phyloP scores from a whole-genome alignment of 2,329 filamentous ascomycete species.

The Colletotrichum theobromicola region DNA sequence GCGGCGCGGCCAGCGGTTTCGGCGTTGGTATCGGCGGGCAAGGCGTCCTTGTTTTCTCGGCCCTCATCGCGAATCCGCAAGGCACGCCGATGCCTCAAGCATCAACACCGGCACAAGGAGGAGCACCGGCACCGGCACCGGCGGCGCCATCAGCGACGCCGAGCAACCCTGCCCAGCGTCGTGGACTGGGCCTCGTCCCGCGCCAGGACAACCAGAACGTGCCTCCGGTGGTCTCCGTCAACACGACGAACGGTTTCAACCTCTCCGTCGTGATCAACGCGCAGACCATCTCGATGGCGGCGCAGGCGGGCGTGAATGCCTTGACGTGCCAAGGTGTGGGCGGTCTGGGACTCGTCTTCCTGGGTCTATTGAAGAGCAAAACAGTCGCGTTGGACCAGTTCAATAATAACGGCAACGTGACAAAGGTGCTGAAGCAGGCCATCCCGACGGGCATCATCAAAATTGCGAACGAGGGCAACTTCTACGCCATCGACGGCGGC shows the following conservation, averaged over 20 bases:
- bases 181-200: not conserved
- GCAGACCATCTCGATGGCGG: constrained; percentile 30
- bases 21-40: constrained; percentile 38
- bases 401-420: not conserved
- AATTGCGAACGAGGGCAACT: constrained; percentile 30
- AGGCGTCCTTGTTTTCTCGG: constrained; percentile 33
- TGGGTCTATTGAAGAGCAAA: constrained; percentile 30
- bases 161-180: not conserved
- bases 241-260: constrained; percentile 25
- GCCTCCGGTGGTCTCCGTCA: constrained; percentile 10
- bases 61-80: constrained; percentile 29
- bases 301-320: constrained; percentile 32
- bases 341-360: constrained; percentile 30
- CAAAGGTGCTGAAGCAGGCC: constrained; percentile 23
- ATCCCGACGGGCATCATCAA: constrained; percentile 30
- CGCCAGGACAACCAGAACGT: constrained; percentile 9
- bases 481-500: constrained; percentile 30
- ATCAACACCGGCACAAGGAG: not conserved
- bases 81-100: not conserved
- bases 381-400: constrained; percentile 21
- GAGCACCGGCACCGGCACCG: not conserved
- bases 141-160: not conserved
- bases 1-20: constrained; percentile 38
- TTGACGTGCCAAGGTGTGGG: constrained; percentile 38
- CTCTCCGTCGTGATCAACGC: constrained; percentile 32